Evolutionary conservation across 345 rosid species (phyloP), one percentile per base, ranked within the genome.

Genomic region (Gossypium anomalum): DNA sequence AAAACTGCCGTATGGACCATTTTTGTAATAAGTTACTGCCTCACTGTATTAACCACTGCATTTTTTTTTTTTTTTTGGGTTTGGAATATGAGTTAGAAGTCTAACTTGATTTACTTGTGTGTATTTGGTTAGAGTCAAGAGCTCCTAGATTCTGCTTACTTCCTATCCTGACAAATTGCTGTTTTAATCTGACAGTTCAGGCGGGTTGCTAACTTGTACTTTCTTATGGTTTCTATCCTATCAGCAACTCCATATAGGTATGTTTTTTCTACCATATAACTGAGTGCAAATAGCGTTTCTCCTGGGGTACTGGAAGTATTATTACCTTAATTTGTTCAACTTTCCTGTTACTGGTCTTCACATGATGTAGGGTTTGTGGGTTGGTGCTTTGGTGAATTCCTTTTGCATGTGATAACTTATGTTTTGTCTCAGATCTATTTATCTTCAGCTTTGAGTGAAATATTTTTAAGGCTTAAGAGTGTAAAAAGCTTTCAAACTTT

Each of bases 211-310:
- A 96, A 96, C 80, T 82, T 88, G 60, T 96, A 96, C 89, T 93
- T 96, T 80, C 93, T 96, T 72, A 86, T 89, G 84, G 94, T 96
- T 71, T 93, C 99, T 22, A 90, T 92, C 81, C 86, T 96, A 79
- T 96, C 99, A 7, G 87, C 92, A 79, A 93, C 98, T 47, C 98
- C 98, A 55, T 92, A 93, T 83, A 96, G 99, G 99, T 96, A 87
- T 57, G 72, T 72, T 41, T 69, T 34, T 48, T 73, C 20, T 47
- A 17, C 61, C 2, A 52, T 74, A 25, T 62, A 49, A 67, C 27
- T 29, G 20, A 52, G 23, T 19, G 8, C 68, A n/a, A 70, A 51
- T 27, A 29, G 41, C 17, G 22, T 25, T 4, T 29, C 29, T 52
- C 9, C 23, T 6, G 1, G 47, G 53, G 25, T 70, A 16, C 17